Conservation (phyloP, 129 eudicot species). For the Smallanthus sonchifolius region DNA sequence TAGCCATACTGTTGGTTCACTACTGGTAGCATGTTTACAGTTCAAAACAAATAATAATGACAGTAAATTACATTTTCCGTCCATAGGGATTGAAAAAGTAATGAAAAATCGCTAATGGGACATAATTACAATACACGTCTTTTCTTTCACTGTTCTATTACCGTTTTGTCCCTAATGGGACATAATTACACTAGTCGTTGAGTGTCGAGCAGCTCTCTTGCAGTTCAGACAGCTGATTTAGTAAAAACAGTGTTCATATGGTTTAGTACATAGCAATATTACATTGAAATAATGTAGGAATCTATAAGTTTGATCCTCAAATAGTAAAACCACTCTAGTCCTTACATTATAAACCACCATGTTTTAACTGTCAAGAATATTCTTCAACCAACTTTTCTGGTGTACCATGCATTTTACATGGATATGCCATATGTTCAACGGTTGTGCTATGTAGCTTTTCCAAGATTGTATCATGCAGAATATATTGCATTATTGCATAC, state of each 20-base stretch:
- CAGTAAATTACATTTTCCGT: no score
- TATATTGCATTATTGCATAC: background rate
- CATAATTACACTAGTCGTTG: background rate
- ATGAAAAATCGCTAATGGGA: no score
- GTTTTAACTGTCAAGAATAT: background rate
- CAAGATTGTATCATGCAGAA: conserved; percentile 2
- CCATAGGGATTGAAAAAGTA: no score
- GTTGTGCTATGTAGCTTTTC: background rate
- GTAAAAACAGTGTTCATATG: background rate
- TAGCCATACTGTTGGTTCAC: no score
- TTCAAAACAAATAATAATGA: no score
- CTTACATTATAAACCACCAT: background rate
- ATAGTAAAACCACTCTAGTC: background rate
- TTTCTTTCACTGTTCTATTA: background rate
- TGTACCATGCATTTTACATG: conserved; percentile 10
- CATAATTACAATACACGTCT: no score
- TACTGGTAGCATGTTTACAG: no score
- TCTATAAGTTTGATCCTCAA: background rate
- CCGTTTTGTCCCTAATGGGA: background rate
- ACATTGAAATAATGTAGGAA: conserved; percentile 3
- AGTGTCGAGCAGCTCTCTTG: background rate
- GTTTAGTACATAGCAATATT: background rate
- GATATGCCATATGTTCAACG: background rate
- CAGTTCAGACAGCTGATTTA: background rate
- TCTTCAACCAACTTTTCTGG: conserved; percentile 1